Evolutionary conservation across 208 protist species (phyloP).

Genomic region (Angomonas ambiguus): DNA sequence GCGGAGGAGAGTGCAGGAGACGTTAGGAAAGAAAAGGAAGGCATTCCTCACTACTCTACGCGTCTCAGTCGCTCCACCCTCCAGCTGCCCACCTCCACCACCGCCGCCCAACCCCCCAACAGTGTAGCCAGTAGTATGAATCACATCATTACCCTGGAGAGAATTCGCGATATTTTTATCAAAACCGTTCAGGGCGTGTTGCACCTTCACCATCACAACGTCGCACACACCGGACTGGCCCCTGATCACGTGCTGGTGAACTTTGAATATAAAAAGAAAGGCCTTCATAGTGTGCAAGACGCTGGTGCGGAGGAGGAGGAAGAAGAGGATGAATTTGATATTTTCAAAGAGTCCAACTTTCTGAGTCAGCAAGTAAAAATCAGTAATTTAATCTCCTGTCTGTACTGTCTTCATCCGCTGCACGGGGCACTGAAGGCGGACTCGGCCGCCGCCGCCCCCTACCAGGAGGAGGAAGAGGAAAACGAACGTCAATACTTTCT

Average conservation of each 20-base stretch:
- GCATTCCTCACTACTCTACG: too few relatives aligned
- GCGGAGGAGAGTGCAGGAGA: too few relatives aligned
- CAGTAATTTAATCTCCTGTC: constrained; percentile 70
- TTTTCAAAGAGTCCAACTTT: not conserved
- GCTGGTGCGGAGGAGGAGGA: not conserved
- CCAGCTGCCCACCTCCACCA: too few relatives aligned
- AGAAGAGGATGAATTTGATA: not conserved
- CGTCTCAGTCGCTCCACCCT: too few relatives aligned
- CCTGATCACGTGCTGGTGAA: constrained; percentile 80
- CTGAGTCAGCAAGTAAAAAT: constrained; percentile 51
- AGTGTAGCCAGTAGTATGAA: not conserved
- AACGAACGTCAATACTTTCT: not conserved
- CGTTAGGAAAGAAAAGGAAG: too few relatives aligned
- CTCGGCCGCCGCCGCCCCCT: not conserved
- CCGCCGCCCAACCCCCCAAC: not conserved
- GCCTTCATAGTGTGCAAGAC: not conserved
- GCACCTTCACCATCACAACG: constrained; percentile 68
- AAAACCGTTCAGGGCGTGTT: constrained; percentile 65
- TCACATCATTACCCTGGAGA: not conserved
- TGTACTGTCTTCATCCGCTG: constrained; percentile 36
- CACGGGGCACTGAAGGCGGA: constrained; percentile 1
- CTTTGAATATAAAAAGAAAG: not conserved
- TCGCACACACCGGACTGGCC: constrained; percentile 78
- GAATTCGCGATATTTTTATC: constrained; percentile 41
- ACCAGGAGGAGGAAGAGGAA: not conserved